These are phyloP conservation scores for Cystobasidium pallidum DNA, from an alignment of 1,284 basidiomycete genomes.

Conservation along the genomic window DNA sequence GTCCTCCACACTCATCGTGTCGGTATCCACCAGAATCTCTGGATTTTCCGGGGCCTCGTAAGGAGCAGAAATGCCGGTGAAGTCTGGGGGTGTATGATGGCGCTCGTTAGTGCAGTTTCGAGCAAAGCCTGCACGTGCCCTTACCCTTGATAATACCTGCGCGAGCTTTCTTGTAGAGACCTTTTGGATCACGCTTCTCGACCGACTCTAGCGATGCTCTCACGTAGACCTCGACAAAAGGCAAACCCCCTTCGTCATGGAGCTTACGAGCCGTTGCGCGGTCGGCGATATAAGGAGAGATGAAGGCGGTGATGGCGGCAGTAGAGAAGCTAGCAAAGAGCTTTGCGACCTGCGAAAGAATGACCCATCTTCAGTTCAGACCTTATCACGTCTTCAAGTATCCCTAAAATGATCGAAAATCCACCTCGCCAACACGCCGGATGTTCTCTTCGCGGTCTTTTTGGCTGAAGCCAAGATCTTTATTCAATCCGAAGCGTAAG, in stretches of 20 bases:
- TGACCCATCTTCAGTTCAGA: not conserved
- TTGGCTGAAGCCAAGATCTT: constrained; percentile 95
- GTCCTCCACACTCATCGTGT: constrained; percentile 75
- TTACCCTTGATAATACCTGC: constrained; percentile 94
- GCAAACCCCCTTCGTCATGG: constrained; percentile 70
- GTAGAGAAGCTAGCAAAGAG: constrained; percentile 87
- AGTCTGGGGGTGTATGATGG: no score
- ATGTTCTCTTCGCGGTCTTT: constrained; percentile 97
- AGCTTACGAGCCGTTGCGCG: constrained; percentile 80
- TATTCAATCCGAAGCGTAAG: constrained; percentile 67
- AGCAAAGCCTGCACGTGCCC: constrained; percentile 46
- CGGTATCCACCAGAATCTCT: constrained; percentile 91
- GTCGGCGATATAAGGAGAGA: constrained; percentile 91
- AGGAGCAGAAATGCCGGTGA: constrained; percentile 96
- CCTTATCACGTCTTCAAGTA: not conserved
- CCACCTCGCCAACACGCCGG: constrained; percentile 90
- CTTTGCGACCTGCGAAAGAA: constrained; percentile 73
- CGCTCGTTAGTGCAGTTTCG: no score
- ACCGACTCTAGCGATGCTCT: constrained; percentile 88
- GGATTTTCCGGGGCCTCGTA: constrained; percentile 86
- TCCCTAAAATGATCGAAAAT: no score
- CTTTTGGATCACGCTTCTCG: constrained; percentile 94
- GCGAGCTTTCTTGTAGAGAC: constrained; percentile 94
- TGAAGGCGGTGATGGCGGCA: constrained; percentile 92
- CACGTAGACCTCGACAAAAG: constrained; percentile 92